These are phyloP conservation scores for Agastache rugosa DNA, from an alignment of 257 asterid species.

Conservation along the genomic window DNA sequence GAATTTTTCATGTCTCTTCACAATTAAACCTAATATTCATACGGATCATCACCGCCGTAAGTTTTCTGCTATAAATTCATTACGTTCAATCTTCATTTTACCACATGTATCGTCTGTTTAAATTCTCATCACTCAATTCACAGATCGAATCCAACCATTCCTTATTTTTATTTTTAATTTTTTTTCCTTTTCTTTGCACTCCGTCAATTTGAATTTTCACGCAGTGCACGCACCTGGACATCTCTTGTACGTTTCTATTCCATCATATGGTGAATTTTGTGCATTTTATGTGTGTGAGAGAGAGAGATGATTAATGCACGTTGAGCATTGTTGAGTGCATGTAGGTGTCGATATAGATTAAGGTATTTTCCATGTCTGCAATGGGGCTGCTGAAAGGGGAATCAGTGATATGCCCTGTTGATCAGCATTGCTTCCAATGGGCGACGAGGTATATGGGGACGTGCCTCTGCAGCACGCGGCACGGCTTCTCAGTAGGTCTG, in stretches of 20 bases:
- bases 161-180: not conserved
- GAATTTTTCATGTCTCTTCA: not conserved
- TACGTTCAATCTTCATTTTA: slow-evolving; percentile 9
- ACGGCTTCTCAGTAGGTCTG: slow-evolving; percentile 47
- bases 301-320: slow-evolving; percentile 27
- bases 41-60: slow-evolving; percentile 34
- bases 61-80: not conserved
- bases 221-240: slow-evolving; percentile 19
- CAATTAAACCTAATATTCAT: slow-evolving; percentile 9
- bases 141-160: slow-evolving; percentile 21
- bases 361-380: not conserved
- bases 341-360: slow-evolving; percentile 15
- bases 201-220: not conserved
- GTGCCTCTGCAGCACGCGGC: slow-evolving; percentile 48
- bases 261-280: not conserved
- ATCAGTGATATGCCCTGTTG: slow-evolving; percentile 44
- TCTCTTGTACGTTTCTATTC: not conserved
- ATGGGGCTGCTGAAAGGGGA: slow-evolving; percentile 40
- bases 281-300: not conserved
- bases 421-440: slow-evolving; percentile 48
- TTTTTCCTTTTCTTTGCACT: not conserved
- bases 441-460: slow-evolving; percentile 41
- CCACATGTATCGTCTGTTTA: not conserved
- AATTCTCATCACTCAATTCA: not conserved
- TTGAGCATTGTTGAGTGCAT: not conserved